phyloP scores from a whole-genome alignment of 495 filamentous ascomycete genomes.

The Lophiostoma macrostomum region DNA sequence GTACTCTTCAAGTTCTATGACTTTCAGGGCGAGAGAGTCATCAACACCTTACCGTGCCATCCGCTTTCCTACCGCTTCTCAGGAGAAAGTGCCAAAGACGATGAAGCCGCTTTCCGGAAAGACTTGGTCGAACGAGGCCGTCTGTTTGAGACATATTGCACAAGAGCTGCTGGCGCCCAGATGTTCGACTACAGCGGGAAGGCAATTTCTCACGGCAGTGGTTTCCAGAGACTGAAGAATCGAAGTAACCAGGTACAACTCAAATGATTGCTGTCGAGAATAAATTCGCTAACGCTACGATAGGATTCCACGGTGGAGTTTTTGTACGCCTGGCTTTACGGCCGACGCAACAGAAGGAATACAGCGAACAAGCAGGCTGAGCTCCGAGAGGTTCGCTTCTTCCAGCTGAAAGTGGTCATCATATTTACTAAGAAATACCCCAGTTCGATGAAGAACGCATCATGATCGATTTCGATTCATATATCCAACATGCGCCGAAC shows the following conservation, averaged over 20 bases:
- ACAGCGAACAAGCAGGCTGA: neutral
- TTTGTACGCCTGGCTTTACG: no score
- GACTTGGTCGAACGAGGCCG: neutral
- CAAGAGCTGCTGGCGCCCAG: neutral
- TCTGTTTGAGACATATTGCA: neutral
- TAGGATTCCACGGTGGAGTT: no score
- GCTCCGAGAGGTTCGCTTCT: neutral
- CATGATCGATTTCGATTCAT: constrained; percentile 4
- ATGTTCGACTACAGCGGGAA: neutral
- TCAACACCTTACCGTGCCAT: neutral
- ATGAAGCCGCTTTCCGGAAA: neutral
- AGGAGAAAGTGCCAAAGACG: neutral
- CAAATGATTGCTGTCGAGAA: neutral
- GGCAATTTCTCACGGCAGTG: constrained; percentile 6
- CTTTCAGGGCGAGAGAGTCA: neutral
- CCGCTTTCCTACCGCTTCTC: neutral
- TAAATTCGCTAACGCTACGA: no score
- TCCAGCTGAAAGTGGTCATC: no score
- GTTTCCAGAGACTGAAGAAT: constrained; percentile 8
- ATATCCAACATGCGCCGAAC: constrained; percentile 11
- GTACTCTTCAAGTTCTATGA: constrained; percentile 3
- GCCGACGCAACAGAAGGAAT: neutral
- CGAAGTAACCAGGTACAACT: neutral
- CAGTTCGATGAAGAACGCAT: neutral
- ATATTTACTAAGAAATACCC: no score